Conservation (phyloP, 169 alveolate species). For the Cryptosporidium canis region DNA sequence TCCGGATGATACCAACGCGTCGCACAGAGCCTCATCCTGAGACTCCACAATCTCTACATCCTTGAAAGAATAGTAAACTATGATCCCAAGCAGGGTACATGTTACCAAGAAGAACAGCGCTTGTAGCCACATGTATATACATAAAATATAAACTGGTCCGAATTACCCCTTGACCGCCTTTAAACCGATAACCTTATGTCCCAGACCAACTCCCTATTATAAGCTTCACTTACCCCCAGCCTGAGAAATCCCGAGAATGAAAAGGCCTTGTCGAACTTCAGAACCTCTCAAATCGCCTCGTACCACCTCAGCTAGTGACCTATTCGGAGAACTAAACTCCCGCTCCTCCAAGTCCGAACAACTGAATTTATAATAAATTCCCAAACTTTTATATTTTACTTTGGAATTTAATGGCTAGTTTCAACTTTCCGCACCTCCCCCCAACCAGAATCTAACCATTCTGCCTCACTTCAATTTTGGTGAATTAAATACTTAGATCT, state of each 20-base stretch:
- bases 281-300: too few relatives aligned
- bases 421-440: neutral
- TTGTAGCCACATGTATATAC: constrained; percentile 44
- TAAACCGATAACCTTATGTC: too few relatives aligned
- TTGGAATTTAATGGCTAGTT: neutral
- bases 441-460: neutral
- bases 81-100: constrained; percentile 30
- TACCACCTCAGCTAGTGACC: too few relatives aligned
- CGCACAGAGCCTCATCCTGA: constrained; percentile 41
- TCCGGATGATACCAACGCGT: constrained; percentile 48
- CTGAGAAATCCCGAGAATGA: too few relatives aligned
- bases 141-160: neutral
- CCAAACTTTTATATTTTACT: neutral
- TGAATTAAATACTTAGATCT: neutral
- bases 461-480: neutral
- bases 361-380: neutral
- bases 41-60: neutral
- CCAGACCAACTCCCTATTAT: too few relatives aligned
- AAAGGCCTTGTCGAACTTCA: too few relatives aligned
- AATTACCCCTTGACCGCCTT: neutral
- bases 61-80: constrained; percentile 44
- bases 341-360: neutral
- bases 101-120: neutral
- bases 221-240: too few relatives aligned
- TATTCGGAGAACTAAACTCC: too few relatives aligned